These are phyloP conservation scores for Boletus tylopilopsis DNA, from an alignment of 768 basidiomycete species.

Conservation along the genomic window DNA sequence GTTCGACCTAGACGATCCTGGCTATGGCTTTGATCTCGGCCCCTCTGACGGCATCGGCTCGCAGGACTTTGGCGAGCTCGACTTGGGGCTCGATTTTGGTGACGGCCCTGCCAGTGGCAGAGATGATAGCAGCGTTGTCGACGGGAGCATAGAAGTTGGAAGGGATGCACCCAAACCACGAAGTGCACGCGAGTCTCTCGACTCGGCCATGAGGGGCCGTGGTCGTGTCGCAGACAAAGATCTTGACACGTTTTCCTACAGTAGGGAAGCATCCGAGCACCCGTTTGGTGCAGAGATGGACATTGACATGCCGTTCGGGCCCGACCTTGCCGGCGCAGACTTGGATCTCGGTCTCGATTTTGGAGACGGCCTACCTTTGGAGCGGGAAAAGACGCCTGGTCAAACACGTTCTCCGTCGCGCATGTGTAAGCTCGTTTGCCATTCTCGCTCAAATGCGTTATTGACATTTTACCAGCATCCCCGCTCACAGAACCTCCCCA, in stretches of 20 bases:
- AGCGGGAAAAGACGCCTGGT: conserved; percentile 52
- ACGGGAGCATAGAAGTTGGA: conserved; percentile 67
- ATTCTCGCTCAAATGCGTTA: not conserved
- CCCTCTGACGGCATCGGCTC: conserved; percentile 83
- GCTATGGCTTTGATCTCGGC: conserved; percentile 74
- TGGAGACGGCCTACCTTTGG: conserved; percentile 49
- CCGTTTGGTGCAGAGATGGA: conserved; percentile 56
- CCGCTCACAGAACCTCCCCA: conserved; percentile 70
- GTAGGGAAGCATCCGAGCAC: conserved; percentile 63
- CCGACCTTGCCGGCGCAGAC: conserved; percentile 50
- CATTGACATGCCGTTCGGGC: conserved; percentile 47
- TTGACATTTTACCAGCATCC: conserved; percentile 48
- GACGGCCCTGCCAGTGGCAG: conserved; percentile 43
- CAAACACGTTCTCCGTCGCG: conserved; percentile 62
- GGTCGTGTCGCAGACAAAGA: conserved; percentile 47
- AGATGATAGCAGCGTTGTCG: conserved; percentile 47
- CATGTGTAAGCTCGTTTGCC: conserved; percentile 49
- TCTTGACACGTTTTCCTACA: conserved; percentile 58
- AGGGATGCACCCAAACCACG: conserved; percentile 60
- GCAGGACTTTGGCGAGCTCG: conserved; percentile 69
- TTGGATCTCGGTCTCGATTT: conserved; percentile 72
- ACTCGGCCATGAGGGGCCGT: conserved; percentile 54
- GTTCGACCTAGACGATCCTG: conserved; percentile 53
- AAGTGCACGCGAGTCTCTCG: conserved; percentile 51
- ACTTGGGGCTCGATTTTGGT: conserved; percentile 76